Percentiles rank a stretch among this genome's conserved stretches.
Evolutionary conservation across 768 basidiomycete species (phyloP).

Genomic region (Suillus cothurnatus): DNA sequence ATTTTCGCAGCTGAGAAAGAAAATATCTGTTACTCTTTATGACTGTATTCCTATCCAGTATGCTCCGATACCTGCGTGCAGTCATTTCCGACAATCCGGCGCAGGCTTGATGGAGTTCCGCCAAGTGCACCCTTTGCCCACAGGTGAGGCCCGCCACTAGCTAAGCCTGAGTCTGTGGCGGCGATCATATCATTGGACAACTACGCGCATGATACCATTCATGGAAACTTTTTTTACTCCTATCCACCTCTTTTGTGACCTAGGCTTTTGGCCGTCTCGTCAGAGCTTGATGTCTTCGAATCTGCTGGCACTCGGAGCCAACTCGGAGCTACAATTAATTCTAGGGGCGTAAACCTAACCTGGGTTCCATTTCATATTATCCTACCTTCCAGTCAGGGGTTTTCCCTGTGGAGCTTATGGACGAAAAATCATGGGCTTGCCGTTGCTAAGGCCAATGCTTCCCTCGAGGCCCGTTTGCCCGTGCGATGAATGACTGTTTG

Average conservation of each 20-base stretch:
- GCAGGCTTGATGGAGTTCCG: not conserved
- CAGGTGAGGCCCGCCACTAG: not conserved
- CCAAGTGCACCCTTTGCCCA: not conserved
- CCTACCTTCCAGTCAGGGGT: not conserved
- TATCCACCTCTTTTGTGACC: not conserved
- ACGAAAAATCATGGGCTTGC: not conserved
- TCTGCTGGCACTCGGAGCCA: not conserved
- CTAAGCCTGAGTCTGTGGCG: not conserved
- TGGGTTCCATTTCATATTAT: constrained; percentile 1
- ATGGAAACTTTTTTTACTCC: not conserved
- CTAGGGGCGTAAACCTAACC: not conserved
- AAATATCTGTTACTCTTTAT: not conserved
- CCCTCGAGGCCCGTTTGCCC: constrained; percentile 14
- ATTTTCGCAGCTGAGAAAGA: not conserved
- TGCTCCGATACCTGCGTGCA: not conserved
- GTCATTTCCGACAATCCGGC: not conserved
- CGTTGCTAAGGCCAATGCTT: constrained; percentile 6
- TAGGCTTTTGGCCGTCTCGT: not conserved
- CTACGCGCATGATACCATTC: not conserved
- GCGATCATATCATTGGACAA: not conserved
- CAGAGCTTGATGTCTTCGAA: not conserved
- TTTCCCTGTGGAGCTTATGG: not conserved
- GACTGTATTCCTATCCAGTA: not conserved
- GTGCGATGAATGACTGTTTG: constrained; percentile 15
- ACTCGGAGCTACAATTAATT: not conserved